A percentile compares a stretch with the other conserved stretches of the same genome.
Conservation (phyloP, 2,329 filamentous ascomycete species). For the Pyricularia grisea region DNA sequence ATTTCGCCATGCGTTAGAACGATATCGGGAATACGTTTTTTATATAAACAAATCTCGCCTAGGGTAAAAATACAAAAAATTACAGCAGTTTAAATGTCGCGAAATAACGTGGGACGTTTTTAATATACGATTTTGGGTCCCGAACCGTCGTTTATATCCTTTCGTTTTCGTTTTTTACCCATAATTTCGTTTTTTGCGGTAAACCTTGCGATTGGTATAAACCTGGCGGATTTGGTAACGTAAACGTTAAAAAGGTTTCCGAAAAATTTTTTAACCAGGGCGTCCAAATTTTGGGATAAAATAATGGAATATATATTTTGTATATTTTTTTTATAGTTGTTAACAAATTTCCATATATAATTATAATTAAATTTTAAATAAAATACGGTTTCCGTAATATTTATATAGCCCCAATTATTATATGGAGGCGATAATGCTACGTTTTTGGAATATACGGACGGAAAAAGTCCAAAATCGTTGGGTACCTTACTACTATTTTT, state of each 20-base stretch:
- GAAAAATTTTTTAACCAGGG: constrained; percentile 43
- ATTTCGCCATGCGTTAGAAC: constrained; percentile 26
- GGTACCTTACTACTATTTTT: constrained; percentile 39
- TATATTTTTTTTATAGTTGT: constrained; percentile 50
- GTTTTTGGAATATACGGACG: constrained; percentile 15
- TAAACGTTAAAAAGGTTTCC: constrained; percentile 30
- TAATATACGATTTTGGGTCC: constrained; percentile 10
- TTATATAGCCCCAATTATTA: constrained; percentile 48
- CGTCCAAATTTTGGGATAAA: constrained; percentile 39
- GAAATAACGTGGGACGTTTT: constrained; percentile 25
- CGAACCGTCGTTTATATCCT: constrained; percentile 27
- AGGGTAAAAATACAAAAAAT: constrained; percentile 76
- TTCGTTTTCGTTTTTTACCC: constrained; percentile 46
- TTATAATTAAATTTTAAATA: constrained; percentile 41
- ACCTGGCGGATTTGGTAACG: constrained; percentile 8
- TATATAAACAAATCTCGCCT: constrained; percentile 66
- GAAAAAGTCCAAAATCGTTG: constrained; percentile 22
- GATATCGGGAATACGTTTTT: constrained; percentile 44
- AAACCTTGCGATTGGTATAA: not conserved
- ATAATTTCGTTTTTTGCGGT: constrained; percentile 10
- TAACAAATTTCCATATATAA: constrained; percentile 42
- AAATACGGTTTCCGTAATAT: not conserved
- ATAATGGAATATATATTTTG: constrained; percentile 59
- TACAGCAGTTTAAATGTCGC: constrained; percentile 71
- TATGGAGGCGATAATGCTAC: constrained; percentile 41